phyloP scores from a whole-genome alignment of 2,329 filamentous ascomycete species.

The Fusarium sp. region DNA sequence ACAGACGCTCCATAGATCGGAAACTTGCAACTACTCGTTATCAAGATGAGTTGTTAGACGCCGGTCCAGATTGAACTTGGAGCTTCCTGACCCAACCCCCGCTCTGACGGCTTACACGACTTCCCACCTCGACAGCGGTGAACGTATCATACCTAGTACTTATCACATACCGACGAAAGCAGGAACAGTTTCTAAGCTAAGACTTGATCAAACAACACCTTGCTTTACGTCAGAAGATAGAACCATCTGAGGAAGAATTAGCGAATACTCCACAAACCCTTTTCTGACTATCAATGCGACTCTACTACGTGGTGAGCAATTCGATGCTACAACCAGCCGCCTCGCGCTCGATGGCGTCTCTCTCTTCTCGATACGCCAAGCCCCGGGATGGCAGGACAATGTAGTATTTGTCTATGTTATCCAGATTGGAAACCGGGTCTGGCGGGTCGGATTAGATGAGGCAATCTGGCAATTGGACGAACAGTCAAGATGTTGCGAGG shows the following conservation, averaged over 20 bases:
- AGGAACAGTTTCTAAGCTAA: not conserved
- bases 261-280: not conserved
- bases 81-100: conserved; percentile 7
- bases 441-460: conserved; percentile 19
- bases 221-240: conserved; percentile 15
- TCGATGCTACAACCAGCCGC: not conserved
- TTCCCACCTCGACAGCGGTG: conserved; percentile 38
- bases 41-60: conserved; percentile 19
- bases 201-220: not conserved
- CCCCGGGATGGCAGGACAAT: not conserved
- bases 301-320: not conserved
- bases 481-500: not conserved
- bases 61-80: conserved; percentile 17
- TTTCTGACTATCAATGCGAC: not conserved
- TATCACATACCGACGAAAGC: not conserved
- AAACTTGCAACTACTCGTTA: conserved; percentile 29
- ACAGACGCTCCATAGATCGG: conserved; percentile 29
- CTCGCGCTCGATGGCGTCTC: not conserved
- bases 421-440: conserved; percentile 10
- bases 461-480: conserved; percentile 12
- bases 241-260: not conserved
- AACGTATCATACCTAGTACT: conserved; percentile 13
- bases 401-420: not conserved
- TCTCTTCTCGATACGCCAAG: not conserved
- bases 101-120: conserved; percentile 10